Percentiles rank a stretch among this genome's conserved stretches.
Evolutionary conservation across 139 green algal genomes (phyloP).

Genomic region (Closterium sp.): DNA sequence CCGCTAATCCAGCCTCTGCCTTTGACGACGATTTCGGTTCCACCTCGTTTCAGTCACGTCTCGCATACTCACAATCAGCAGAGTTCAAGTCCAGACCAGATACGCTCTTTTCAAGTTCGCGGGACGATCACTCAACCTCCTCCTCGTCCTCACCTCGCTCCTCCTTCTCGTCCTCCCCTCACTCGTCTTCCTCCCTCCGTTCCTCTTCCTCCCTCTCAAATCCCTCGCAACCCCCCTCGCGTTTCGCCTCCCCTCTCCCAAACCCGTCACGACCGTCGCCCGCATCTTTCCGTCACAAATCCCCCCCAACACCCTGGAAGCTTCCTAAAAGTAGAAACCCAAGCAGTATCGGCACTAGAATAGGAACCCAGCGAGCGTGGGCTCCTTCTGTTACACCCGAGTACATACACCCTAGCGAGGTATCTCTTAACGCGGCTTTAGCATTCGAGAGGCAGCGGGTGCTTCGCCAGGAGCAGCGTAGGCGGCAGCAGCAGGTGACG

Average conservation of each 20-base stretch:
- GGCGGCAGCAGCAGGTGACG: not conserved
- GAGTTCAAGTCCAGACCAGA: not conserved
- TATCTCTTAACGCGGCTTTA: not conserved
- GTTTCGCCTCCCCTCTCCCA: not conserved
- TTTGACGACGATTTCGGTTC: not conserved
- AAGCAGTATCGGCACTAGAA: not conserved
- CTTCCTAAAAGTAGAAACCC: not conserved
- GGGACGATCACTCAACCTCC: not conserved
- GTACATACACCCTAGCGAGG: not conserved
- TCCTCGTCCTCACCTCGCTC: not conserved
- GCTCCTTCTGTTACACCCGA: not conserved
- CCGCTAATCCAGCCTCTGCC: not conserved
- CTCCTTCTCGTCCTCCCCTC: not conserved
- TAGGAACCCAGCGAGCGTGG: not conserved
- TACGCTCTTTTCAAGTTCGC: not conserved
- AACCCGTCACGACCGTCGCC: not conserved
- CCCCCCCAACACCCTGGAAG: not conserved
- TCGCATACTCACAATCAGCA: not conserved
- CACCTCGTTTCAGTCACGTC: not conserved
- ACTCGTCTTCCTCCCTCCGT: not conserved
- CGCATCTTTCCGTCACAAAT: not conserved
- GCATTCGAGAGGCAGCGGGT: not conserved
- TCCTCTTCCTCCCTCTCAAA: not conserved
- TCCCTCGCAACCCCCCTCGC: not conserved
- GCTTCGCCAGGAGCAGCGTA: not conserved